These are phyloP conservation scores for Plasmodium falciparum DNA, from an alignment of 169 alveolate species.

Conservation along the genomic window DNA sequence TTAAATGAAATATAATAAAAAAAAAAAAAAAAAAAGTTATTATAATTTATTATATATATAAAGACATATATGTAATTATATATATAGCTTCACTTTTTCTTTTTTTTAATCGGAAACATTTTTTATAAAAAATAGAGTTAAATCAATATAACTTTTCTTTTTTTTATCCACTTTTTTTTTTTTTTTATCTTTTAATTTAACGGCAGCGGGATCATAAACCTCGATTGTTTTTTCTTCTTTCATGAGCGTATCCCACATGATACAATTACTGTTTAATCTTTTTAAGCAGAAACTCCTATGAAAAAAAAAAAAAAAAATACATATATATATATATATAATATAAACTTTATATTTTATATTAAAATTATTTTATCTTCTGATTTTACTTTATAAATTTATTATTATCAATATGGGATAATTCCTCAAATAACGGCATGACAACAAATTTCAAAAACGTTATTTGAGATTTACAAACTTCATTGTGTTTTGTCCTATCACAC, in stretches of 20 bases:
- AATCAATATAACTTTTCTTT: slow-evolving; percentile 75
- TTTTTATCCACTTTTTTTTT: slow-evolving; percentile 37
- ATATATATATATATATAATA: slow-evolving; percentile 1
- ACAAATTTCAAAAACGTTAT: slow-evolving; percentile 94
- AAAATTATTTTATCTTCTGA: no score
- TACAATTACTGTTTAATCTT: slow-evolving; percentile 50
- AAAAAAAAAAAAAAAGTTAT: no score
- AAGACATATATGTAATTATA: not conserved
- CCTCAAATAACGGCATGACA: slow-evolving; percentile 92
- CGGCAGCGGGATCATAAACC: slow-evolving; percentile 28
- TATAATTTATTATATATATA: no score
- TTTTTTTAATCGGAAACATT: slow-evolving; percentile 56
- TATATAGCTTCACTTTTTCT: not conserved
- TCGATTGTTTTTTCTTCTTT: slow-evolving; percentile 52
- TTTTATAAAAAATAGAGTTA: slow-evolving; percentile 62
- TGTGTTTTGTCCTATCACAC: slow-evolving; percentile 95
- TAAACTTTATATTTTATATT: no score
- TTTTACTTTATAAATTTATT: slow-evolving; percentile 57
- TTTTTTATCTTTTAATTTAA: slow-evolving; percentile 23
- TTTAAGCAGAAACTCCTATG: slow-evolving; percentile 46
- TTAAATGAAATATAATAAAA: no score
- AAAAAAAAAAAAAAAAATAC: slow-evolving; percentile 14
- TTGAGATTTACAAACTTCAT: slow-evolving; percentile 93
- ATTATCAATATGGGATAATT: slow-evolving; percentile 77
- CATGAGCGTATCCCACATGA: slow-evolving; percentile 70